phyloP scores from a whole-genome alignment of 1,284 basidiomycete genomes.

The Leccinum pallidistipes region DNA sequence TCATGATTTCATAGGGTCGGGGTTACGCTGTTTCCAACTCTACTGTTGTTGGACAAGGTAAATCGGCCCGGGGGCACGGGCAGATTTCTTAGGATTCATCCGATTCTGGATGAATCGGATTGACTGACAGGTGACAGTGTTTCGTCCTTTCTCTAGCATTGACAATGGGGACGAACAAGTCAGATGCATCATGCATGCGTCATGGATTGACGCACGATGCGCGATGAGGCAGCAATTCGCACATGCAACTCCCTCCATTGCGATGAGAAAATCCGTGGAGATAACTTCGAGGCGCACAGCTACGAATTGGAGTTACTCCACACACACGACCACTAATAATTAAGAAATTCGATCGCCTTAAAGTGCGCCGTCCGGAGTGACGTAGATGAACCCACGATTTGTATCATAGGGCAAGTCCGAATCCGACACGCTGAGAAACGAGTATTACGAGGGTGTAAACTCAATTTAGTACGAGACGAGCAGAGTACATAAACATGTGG shows the following conservation, averaged over 20 bases:
- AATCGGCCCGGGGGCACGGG: background rate
- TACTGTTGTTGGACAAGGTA: background rate
- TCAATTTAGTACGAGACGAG: background rate
- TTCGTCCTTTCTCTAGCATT: background rate
- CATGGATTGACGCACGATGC: background rate
- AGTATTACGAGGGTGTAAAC: background rate
- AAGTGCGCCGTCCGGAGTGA: background rate
- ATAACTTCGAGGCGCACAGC: background rate
- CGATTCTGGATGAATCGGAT: background rate
- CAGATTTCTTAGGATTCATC: background rate
- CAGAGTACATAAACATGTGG: background rate
- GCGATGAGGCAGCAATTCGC: background rate
- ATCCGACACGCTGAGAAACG: background rate
- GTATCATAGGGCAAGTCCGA: background rate
- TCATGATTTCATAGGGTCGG: background rate
- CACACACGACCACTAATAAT: background rate
- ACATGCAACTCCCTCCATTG: background rate
- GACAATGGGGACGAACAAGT: background rate
- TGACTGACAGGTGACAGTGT: background rate
- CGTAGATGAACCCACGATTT: background rate
- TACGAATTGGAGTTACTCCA: background rate
- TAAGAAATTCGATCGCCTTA: background rate
- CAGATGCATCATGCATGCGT: background rate
- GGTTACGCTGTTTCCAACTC: background rate
- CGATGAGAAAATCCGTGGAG: constrained; percentile 10